Evolutionary conservation across 768 basidiomycete species (phyloP).

Genomic region (Pleurotus giganteus): DNA sequence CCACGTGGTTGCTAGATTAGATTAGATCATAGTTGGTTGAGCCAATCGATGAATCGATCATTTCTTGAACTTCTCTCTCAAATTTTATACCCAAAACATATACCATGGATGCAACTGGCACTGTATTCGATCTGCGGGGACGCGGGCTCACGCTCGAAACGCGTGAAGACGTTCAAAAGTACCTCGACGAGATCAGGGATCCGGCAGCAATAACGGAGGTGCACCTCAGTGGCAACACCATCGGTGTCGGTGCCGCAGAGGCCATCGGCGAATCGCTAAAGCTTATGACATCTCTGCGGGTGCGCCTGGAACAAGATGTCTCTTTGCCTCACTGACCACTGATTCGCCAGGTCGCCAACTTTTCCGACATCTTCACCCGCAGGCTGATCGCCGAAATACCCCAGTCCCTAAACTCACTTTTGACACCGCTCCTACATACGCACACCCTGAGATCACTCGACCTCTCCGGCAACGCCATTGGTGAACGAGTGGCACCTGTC

Average conservation of each 20-base stretch:
- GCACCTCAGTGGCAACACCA: constrained; percentile 90
- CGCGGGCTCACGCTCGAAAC: constrained; percentile 80
- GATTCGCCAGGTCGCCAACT: constrained; percentile 81
- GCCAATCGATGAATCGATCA: background rate
- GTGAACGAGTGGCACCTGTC: constrained; percentile 90
- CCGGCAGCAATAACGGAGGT: constrained; percentile 77
- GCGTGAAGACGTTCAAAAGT: constrained; percentile 70
- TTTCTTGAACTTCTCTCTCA: background rate
- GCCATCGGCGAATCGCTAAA: constrained; percentile 80
- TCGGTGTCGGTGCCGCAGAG: constrained; percentile 87
- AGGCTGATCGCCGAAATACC: constrained; percentile 96
- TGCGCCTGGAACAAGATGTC: constrained; percentile 27
- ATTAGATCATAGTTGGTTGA: background rate
- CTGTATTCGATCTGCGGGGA: constrained; percentile 48
- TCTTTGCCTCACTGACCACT: background rate
- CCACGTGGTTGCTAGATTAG: background rate
- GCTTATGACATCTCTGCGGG: constrained; percentile 68
- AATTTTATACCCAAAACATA: background rate
- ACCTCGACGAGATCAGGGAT: constrained; percentile 57
- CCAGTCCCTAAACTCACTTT: constrained; percentile 81
- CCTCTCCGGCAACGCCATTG: constrained; percentile 95
- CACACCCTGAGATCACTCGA: constrained; percentile 83
- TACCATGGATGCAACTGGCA: constrained; percentile 28
- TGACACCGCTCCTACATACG: constrained; percentile 81
- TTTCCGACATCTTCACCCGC: constrained; percentile 97